Percentiles rank a stretch among this genome's conserved stretches.
Conservation (phyloP, 1,284 basidiomycete species). For the Malassezia arunalokei region DNA sequence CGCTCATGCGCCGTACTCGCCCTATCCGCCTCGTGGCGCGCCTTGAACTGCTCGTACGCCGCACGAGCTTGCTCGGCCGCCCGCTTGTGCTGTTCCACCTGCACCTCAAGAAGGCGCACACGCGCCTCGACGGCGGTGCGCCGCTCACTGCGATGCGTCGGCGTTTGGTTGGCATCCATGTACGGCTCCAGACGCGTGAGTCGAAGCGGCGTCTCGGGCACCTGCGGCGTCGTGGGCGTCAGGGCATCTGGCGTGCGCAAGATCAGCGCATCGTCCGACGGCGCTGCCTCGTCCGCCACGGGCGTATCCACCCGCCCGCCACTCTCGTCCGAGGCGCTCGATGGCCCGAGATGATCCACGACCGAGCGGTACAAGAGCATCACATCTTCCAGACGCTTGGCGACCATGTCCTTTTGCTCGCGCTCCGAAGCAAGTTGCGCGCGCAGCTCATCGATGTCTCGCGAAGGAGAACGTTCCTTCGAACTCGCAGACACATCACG, state of each 20-base stretch:
- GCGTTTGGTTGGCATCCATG: background rate
- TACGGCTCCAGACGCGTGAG: background rate
- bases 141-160: slow-evolving; percentile 1
- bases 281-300: background rate
- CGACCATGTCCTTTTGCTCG: background rate
- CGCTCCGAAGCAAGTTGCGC: slow-evolving; percentile 4
- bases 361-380: slow-evolving; percentile 3
- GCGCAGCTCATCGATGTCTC: background rate
- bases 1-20: slow-evolving; percentile 29
- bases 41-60: slow-evolving; percentile 28
- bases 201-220: slow-evolving; percentile 1
- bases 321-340: background rate
- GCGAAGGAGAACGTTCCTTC: too few relatives aligned
- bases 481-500: too few relatives aligned
- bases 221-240: background rate
- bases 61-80: slow-evolving; percentile 16
- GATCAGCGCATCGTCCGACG: background rate
- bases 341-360: background rate
- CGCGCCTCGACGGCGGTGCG: background rate
- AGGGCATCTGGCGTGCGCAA: background rate
- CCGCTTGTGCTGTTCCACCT: slow-evolving; percentile 12
- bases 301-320: background rate
- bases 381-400: slow-evolving; percentile 3
- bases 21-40: slow-evolving; percentile 29
- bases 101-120: slow-evolving; percentile 3